phyloP scores from a whole-genome alignment of 2,329 filamentous ascomycete species.

The Aureobasidium sp. region DNA sequence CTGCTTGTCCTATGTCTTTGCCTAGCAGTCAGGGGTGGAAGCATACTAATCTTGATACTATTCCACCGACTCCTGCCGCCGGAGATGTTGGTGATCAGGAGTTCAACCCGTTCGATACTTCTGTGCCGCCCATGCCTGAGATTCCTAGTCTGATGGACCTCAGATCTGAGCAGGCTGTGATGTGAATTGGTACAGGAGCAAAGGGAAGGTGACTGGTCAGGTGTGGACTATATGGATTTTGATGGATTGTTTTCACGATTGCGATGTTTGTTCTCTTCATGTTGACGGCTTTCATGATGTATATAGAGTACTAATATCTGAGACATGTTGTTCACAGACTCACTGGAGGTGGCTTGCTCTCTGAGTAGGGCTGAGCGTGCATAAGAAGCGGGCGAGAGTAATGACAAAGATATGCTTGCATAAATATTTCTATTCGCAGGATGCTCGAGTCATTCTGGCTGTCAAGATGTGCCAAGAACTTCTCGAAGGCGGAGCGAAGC shows the following conservation, averaged over 20 bases:
- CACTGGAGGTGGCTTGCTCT: no score
- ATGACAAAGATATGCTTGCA: no score
- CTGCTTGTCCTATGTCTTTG: constrained; percentile 35
- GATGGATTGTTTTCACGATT: background rate
- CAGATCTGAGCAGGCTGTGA: constrained; percentile 5
- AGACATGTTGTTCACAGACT: background rate
- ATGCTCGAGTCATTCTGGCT: background rate
- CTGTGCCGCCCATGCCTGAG: constrained; percentile 21
- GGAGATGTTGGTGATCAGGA: constrained; percentile 23
- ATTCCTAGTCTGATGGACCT: background rate
- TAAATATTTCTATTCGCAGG: no score
- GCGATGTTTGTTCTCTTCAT: background rate
- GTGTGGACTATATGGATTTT: background rate
- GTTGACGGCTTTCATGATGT: background rate
- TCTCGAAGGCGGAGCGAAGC: background rate
- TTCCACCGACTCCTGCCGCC: constrained; percentile 36
- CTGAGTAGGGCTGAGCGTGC: background rate
- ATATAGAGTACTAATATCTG: background rate
- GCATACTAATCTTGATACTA: constrained; percentile 30
- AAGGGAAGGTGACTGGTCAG: background rate
- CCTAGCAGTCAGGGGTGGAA: constrained; percentile 20
- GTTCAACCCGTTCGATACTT: constrained; percentile 34
- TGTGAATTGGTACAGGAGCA: background rate
- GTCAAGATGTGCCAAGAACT: background rate
- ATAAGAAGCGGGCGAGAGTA: background rate